phyloP scores from a whole-genome alignment of 2,329 filamentous ascomycete species.

The Pestalotiopsis sp. region DNA sequence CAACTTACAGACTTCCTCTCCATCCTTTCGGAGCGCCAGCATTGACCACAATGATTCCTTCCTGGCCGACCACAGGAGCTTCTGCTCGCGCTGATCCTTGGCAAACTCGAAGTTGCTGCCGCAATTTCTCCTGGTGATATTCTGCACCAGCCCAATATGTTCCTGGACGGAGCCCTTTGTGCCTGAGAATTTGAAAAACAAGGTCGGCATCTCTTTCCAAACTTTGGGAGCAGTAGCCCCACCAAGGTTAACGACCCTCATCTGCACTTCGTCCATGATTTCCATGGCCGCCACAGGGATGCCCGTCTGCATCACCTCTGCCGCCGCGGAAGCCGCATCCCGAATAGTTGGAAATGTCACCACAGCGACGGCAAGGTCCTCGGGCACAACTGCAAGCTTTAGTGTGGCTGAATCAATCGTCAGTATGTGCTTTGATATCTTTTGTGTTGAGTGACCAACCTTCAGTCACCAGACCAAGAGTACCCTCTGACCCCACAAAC shows the following conservation, averaged over 20 bases:
- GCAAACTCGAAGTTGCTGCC: conserved; percentile 77
- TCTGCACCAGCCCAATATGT: conserved; percentile 70
- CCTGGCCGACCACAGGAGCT: conserved; percentile 76
- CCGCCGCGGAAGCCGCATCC: conserved; percentile 74
- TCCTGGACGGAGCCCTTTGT: conserved; percentile 78
- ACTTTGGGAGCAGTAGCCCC: conserved; percentile 68
- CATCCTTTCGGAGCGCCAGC: conserved; percentile 67
- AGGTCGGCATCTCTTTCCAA: conserved; percentile 76
- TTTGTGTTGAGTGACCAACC: conserved; percentile 31
- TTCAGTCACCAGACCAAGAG: conserved; percentile 79
- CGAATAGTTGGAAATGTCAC: conserved; percentile 79
- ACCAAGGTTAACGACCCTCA: conserved; percentile 78
- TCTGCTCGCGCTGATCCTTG: conserved; percentile 69
- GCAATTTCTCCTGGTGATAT: conserved; percentile 66
- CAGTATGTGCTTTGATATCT: neutral
- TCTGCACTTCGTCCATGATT: conserved; percentile 87
- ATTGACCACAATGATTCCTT: conserved; percentile 88
- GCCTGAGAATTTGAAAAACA: conserved; percentile 87
- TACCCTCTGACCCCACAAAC: conserved; percentile 83
- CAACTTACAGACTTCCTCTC: conserved; percentile 72
- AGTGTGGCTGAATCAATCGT: conserved; percentile 60
- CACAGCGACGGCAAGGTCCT: conserved; percentile 77
- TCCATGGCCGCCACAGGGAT: conserved; percentile 79
- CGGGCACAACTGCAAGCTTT: conserved; percentile 76
- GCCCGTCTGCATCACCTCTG: conserved; percentile 74